Base-by-base conservation (phyloP, 306 rosid species). In the Begonia peltatifolia region DNA sequence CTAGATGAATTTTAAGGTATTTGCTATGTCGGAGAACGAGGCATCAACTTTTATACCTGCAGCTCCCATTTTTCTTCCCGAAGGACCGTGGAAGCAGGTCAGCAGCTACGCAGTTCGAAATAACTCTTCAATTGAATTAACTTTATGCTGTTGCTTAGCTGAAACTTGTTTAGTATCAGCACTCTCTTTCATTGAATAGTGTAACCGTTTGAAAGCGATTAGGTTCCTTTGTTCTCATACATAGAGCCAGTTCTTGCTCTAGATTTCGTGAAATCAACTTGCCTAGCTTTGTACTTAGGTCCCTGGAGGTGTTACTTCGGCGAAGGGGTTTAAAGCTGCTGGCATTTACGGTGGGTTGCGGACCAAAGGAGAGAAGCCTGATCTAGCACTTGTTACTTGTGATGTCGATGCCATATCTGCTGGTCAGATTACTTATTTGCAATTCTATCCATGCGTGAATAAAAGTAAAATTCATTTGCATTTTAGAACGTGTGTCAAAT, bases 11-110 rank as follows among this genome's bases (percentile, higher is more conserved):
- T 60, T 67, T 3, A 67, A 51, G 55, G 42, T 63, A 14, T 54
- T 70, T 25, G 72, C 80, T 22, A 67, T 73, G 12, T 71, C 87
- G 2, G 38, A 52, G 18, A 59, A 6, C 71, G 75, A 61, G 1
- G 72, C 70, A 13, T 55, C 80, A 50, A 43, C 15, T 76, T 67
- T 13, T 68, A 61, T 89, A 36, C 94, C 87, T 0, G 74, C 82
- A 36, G 95, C 97, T 72, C 95, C 95, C 23, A 85, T 90, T 69
- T 68, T 70, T 41, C 84, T 90, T 5, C 94, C 97, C 0, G 71
- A 85, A 67, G 95, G 97, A 2, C 97, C 97, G 13, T 85, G 97
- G 97, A 80, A 79, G 41, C 84, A 82, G 94, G 97, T 89, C 44
- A 30, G 9, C 6, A n/a, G 3, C 52, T 12, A 14, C 46, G 22